Percentiles rank a stretch among this genome's conserved stretches.
Evolutionary conservation across 768 basidiomycete species (phyloP).

Genomic region (Podaxis sp.): DNA sequence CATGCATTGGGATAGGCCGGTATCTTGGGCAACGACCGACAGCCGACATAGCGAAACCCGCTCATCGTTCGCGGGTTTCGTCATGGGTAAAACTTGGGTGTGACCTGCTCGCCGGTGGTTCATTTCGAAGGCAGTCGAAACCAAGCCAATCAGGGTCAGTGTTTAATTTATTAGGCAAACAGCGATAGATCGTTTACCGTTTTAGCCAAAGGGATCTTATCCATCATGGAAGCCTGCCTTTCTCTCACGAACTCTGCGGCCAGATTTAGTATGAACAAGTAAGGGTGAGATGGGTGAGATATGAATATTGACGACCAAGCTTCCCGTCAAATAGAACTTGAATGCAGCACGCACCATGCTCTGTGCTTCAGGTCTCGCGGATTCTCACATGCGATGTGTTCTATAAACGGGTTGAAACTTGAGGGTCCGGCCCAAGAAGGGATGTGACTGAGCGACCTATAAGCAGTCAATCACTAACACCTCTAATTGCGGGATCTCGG

Average conservation of each 20-base stretch:
- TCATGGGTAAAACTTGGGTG: slow-evolving; percentile 4
- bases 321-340: neutral
- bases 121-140: slow-evolving; percentile 12
- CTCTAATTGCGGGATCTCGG: slow-evolving; percentile 7
- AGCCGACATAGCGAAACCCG: neutral
- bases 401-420: neutral
- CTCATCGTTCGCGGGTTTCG: slow-evolving; percentile 7
- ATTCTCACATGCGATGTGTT: neutral
- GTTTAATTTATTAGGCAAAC: neutral
- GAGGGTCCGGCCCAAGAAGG: neutral
- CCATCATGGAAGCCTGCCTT: slow-evolving; percentile 5
- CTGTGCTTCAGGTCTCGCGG: neutral
- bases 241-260: slow-evolving; percentile 13
- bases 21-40: neutral
- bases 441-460: neutral
- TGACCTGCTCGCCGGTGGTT: slow-evolving; percentile 17
- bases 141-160: slow-evolving; percentile 10
- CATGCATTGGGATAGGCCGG: neutral
- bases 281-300: neutral
- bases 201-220: slow-evolving; percentile 10
- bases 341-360: slow-evolving; percentile 2
- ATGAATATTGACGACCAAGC: slow-evolving; percentile 8
- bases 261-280: slow-evolving; percentile 5
- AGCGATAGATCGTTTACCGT: slow-evolving; percentile 11
- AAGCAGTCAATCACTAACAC: neutral